These are phyloP conservation scores for Penicillium griseofulvum DNA, from an alignment of 2,329 filamentous ascomycete genomes.

Conservation along the genomic window DNA sequence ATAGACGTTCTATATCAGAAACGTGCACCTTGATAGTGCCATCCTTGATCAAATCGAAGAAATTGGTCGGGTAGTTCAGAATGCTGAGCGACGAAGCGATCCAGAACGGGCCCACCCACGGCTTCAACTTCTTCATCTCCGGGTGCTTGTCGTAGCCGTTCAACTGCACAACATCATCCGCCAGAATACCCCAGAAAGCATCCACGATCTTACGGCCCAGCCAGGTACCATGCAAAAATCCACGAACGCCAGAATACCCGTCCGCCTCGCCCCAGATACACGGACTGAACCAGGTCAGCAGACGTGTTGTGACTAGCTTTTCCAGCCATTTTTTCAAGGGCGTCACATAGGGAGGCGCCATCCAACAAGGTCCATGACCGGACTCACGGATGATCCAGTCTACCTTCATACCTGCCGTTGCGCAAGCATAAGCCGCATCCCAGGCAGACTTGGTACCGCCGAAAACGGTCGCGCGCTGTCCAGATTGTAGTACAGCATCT, in stretches of 20 bases:
- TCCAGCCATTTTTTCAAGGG: conserved; percentile 68
- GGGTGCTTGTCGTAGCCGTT: conserved; percentile 48
- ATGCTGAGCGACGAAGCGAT: conserved; percentile 58
- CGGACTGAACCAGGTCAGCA: conserved; percentile 71
- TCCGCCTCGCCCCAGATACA: conserved; percentile 68
- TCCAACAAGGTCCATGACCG: conserved; percentile 43
- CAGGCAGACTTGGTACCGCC: conserved; percentile 64
- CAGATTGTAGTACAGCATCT: conserved; percentile 29
- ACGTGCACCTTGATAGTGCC: conserved; percentile 57
- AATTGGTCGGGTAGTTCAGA: conserved; percentile 58
- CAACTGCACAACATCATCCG: conserved; percentile 48
- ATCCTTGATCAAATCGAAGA: conserved; percentile 56
- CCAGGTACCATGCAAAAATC: conserved; percentile 52
- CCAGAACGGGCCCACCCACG: conserved; percentile 51
- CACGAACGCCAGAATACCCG: conserved; percentile 50
- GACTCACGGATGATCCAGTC: conserved; percentile 44
- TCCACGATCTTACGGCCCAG: conserved; percentile 50
- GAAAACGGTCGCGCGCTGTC: conserved; percentile 48
- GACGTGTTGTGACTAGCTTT: conserved; percentile 63
- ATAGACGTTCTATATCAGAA: conserved; percentile 53
- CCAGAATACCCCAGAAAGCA: conserved; percentile 55
- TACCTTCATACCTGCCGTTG: conserved; percentile 50
- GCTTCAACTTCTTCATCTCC: conserved; percentile 47
- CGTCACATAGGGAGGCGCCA: conserved; percentile 55
- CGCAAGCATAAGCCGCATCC: conserved; percentile 61